Evolutionary conservation across 2,329 filamentous ascomycete genomes (phyloP).

Genomic region (Cladophialophora chaetospira): DNA sequence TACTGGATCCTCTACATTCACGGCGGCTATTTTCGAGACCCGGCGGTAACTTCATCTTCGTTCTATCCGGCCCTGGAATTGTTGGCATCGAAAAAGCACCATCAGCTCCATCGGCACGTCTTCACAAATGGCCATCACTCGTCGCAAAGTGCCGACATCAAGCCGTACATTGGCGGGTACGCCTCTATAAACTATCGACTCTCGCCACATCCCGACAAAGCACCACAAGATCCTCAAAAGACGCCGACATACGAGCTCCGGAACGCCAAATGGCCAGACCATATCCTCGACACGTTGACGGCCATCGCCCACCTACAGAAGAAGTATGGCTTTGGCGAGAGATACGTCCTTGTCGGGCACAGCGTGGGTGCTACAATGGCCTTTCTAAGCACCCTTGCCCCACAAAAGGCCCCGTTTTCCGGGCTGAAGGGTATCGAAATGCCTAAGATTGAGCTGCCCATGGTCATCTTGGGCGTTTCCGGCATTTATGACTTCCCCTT

Average conservation of each 20-base stretch:
- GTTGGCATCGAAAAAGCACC: slow-evolving; percentile 25
- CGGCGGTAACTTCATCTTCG: slow-evolving; percentile 40
- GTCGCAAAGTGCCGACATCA: slow-evolving; percentile 5
- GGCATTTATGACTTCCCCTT: slow-evolving; percentile 49
- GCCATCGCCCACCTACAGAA: slow-evolving; percentile 46
- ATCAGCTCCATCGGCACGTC: slow-evolving; percentile 5
- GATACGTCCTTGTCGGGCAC: slow-evolving; percentile 50
- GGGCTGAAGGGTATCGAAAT: slow-evolving; percentile 4
- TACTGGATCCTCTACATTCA: slow-evolving; percentile 45
- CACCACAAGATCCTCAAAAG: slow-evolving; percentile 40
- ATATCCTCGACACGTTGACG: slow-evolving; percentile 45
- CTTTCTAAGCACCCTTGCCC: slow-evolving; percentile 46
- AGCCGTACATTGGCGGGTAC: slow-evolving; percentile 40
- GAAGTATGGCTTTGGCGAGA: slow-evolving; percentile 42
- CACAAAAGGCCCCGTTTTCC: slow-evolving; percentile 10
- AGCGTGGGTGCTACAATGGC: slow-evolving; percentile 52
- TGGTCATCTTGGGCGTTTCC: slow-evolving; percentile 45
- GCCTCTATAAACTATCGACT: slow-evolving; percentile 53
- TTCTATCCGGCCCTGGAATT: slow-evolving; percentile 43
- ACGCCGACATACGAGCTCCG: slow-evolving; percentile 38
- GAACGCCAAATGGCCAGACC: slow-evolving; percentile 47
- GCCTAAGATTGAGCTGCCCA: slow-evolving; percentile 35
- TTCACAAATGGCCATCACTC: not conserved
- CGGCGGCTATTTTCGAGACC: slow-evolving; percentile 54
- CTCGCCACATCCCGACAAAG: slow-evolving; percentile 42